These are phyloP conservation scores for Scheffersomyces lignosus DNA, from an alignment of 805 yeast species.

Conservation along the genomic window DNA sequence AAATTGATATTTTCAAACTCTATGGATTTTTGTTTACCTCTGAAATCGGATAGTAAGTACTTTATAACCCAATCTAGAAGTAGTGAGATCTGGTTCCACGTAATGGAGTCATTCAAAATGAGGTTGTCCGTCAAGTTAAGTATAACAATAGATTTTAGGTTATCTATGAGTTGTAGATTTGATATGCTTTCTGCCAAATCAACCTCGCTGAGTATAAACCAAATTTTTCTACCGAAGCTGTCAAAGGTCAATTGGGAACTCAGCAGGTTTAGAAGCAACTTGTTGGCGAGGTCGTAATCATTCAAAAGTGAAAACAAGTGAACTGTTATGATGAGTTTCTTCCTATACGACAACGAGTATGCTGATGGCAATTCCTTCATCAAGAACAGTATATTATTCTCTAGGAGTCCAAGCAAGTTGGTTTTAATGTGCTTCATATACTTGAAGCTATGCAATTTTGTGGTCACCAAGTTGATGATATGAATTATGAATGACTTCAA, in stretches of 20 bases:
- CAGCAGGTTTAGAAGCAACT: constrained; percentile 23
- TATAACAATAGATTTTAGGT: constrained; percentile 30
- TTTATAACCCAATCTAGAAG: constrained; percentile 26
- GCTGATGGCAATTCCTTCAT: constrained; percentile 9
- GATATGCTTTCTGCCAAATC: constrained; percentile 3
- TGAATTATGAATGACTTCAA: constrained; percentile 35
- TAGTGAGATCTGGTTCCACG: constrained; percentile 27
- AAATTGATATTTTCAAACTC: constrained; percentile 1
- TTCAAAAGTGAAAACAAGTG: constrained; percentile 38
- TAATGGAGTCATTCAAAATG: constrained; percentile 20
- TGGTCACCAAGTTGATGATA: constrained; percentile 30
- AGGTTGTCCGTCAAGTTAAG: constrained; percentile 31
- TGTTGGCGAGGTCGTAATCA: constrained; percentile 34
- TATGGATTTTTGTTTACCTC: constrained; percentile 2
- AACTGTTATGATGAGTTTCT: constrained; percentile 14
- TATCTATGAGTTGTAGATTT: constrained; percentile 12
- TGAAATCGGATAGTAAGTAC: constrained; percentile 8
- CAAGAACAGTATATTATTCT: constrained; percentile 13
- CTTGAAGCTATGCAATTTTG: constrained; percentile 26
- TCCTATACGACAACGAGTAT: constrained; percentile 1
- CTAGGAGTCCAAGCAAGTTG: constrained; percentile 17
- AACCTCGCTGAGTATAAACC: constrained; percentile 24
- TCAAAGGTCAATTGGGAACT: constrained; percentile 29
- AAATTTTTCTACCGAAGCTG: constrained; percentile 27
- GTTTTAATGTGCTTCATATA: constrained; percentile 21